A percentile compares a stretch with the other conserved stretches of the same genome.
phyloP scores from a whole-genome alignment of 257 asterid genomes.

The Striga asiatica region DNA sequence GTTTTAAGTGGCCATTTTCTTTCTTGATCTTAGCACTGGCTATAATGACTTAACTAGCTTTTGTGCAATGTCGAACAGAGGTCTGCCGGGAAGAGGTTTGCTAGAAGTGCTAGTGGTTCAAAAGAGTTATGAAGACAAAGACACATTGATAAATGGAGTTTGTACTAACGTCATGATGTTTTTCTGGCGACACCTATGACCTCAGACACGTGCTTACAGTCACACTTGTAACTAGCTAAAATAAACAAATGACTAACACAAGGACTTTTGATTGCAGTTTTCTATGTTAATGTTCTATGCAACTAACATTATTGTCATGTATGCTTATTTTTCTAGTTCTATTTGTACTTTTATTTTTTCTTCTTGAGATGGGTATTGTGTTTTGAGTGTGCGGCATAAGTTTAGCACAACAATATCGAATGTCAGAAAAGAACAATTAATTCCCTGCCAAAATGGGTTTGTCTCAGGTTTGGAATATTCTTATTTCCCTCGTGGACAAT shows the following conservation, averaged over 20 bases:
- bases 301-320: neutral
- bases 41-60: neutral
- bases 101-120: constrained; percentile 22
- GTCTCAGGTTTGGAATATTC: neutral
- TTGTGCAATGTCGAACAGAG: constrained; percentile 24
- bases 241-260: neutral
- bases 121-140: constrained; percentile 20
- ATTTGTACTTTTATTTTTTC: neutral
- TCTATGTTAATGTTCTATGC: neutral
- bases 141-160: neutral
- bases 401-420: neutral
- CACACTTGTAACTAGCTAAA: constrained; percentile 10
- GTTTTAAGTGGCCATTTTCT: neutral
- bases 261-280: neutral
- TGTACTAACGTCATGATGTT: constrained; percentile 3
- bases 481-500: neutral
- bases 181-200: neutral
- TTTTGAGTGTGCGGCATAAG: neutral
- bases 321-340: no score
- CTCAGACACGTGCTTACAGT: constrained; percentile 4
- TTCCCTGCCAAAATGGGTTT: neutral
- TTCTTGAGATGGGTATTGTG: neutral
- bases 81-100: constrained; percentile 27
- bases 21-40: neutral
- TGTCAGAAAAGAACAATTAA: neutral